These are phyloP conservation scores for Aphanoascus verrucosus DNA, from an alignment of 2,329 filamentous ascomycete genomes.

Conservation along the genomic window DNA sequence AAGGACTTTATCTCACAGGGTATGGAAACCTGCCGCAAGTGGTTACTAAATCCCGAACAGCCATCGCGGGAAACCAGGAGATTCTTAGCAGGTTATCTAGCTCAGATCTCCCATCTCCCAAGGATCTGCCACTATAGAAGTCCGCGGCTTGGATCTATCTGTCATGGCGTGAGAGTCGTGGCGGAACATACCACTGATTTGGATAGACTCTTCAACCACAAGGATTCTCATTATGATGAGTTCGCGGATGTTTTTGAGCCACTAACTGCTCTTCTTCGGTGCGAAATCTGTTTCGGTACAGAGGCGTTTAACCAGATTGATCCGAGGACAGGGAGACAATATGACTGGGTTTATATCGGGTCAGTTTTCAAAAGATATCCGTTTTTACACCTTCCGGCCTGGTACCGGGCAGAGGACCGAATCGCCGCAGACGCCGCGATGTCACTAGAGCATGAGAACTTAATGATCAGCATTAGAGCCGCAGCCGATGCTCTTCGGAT, in stretches of 20 bases:
- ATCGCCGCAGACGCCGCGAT: not conserved
- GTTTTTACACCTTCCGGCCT: not conserved
- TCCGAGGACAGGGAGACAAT: slow-evolving; percentile 5
- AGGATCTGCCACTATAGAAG: not conserved
- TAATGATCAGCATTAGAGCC: slow-evolving; percentile 4
- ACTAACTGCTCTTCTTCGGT: slow-evolving; percentile 6
- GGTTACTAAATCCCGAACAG: not conserved
- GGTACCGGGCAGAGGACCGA: not conserved
- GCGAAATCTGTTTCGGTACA: slow-evolving; percentile 7
- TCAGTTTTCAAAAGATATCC: not conserved
- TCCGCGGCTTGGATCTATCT: not conserved
- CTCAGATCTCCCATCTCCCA: not conserved
- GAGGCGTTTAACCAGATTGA: slow-evolving; percentile 6
- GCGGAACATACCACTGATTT: not conserved
- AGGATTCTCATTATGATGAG: slow-evolving; percentile 2
- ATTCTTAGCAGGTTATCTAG: not conserved
- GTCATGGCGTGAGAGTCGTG: not conserved
- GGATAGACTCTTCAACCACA: not conserved
- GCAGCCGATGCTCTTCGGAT: not conserved
- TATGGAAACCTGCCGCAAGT: not conserved
- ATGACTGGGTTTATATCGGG: slow-evolving; percentile 5
- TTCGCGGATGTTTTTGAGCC: slow-evolving; percentile 12
- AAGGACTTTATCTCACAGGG: not conserved
- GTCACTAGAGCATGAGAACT: not conserved
- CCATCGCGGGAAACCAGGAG: not conserved